Conservation (phyloP, 2,329 filamentous ascomycete species). For the Penicillium sclerotigenum region DNA sequence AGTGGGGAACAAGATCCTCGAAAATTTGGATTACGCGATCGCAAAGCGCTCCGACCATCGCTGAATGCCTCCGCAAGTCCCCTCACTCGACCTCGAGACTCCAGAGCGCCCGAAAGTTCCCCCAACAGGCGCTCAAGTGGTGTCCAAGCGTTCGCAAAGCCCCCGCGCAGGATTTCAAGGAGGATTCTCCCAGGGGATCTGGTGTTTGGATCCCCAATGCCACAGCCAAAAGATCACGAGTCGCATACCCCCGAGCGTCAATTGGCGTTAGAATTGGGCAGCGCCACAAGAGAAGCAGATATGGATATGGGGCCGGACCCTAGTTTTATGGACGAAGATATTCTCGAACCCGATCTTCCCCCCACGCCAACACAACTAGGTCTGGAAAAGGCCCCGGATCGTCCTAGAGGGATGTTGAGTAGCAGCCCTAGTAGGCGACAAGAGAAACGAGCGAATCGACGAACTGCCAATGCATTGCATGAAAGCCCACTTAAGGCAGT, state of each 20-base stretch:
- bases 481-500: constrained; percentile 33
- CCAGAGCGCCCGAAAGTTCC: constrained; percentile 19
- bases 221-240: constrained; percentile 7
- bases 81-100: constrained; percentile 13
- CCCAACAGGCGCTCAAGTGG: constrained; percentile 30
- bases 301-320: constrained; percentile 17
- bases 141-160: constrained; percentile 37
- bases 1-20: constrained; percentile 18
- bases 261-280: constrained; percentile 32
- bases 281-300: constrained; percentile 27
- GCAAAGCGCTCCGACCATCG: constrained; percentile 39
- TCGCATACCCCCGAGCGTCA: constrained; percentile 32
- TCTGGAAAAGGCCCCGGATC: constrained; percentile 34
- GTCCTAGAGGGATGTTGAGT: constrained; percentile 32
- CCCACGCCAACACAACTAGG: constrained; percentile 45
- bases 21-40: constrained; percentile 34
- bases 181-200: constrained; percentile 32
- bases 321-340: constrained; percentile 27
- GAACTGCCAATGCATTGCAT: constrained; percentile 19
- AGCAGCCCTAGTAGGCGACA: constrained; percentile 38
- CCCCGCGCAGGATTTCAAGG: constrained; percentile 35
- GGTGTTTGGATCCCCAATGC: constrained; percentile 28
- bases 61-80: constrained; percentile 30
- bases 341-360: constrained; percentile 63
- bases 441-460: constrained; percentile 27